Conservation (phyloP, 768 basidiomycete species). For the Fistulinella prunicolor region DNA sequence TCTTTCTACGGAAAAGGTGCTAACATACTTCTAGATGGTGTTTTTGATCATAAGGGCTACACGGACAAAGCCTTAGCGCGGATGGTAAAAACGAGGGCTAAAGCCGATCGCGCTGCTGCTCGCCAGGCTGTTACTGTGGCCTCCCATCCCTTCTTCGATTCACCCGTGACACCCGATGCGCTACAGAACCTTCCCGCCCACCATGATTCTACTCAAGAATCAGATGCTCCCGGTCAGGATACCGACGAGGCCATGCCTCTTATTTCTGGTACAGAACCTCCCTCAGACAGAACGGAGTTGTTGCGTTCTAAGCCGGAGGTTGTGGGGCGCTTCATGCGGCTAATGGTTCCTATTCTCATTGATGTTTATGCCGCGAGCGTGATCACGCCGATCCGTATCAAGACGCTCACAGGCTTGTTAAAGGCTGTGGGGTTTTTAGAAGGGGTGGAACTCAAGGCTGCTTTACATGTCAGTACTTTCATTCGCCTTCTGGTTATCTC, state of each 20-base stretch:
- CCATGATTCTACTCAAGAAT: conserved; percentile 29
- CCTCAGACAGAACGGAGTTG: conserved; percentile 65
- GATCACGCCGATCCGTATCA: conserved; percentile 78
- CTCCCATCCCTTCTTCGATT: conserved; percentile 29
- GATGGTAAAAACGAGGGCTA: conserved; percentile 78
- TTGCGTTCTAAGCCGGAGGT: conserved; percentile 71
- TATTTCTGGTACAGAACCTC: conserved; percentile 33
- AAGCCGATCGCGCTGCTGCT: conserved; percentile 73
- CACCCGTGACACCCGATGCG: conserved; percentile 20
- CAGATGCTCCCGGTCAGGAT: conserved; percentile 42
- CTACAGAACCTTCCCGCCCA: conserved; percentile 12
- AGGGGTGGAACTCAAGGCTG: conserved; percentile 65
- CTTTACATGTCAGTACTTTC: conserved; percentile 64
- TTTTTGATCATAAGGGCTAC: conserved; percentile 89
- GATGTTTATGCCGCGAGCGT: conserved; percentile 99
- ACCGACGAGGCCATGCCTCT: conserved; percentile 36
- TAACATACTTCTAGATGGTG: conserved; percentile 62
- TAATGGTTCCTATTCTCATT: conserved; percentile 90
- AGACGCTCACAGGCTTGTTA: conserved; percentile 82
- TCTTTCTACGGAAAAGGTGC: not conserved
- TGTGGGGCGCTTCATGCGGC: conserved; percentile 79
- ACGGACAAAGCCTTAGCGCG: conserved; percentile 80
- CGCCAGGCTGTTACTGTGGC: conserved; percentile 46
- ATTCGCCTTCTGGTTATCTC: not conserved
- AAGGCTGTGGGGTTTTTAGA: conserved; percentile 92